Evolutionary conservation across 2,329 filamentous ascomycete genomes (phyloP).

Genomic region (Fusarium sterilihyphosum): DNA sequence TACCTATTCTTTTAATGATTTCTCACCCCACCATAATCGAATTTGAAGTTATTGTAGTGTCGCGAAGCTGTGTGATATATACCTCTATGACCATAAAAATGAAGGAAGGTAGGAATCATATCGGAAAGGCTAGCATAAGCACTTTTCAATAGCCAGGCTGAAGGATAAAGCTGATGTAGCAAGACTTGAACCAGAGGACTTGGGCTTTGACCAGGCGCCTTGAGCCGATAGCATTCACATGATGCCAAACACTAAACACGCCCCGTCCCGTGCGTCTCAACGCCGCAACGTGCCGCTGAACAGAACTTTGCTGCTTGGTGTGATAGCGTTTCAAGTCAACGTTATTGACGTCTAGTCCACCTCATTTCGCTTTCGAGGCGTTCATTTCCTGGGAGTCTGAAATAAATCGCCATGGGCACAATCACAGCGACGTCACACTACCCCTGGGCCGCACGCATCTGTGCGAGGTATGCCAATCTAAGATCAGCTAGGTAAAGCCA

Average conservation of each 20-base stretch:
- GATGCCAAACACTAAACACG: constrained; percentile 35
- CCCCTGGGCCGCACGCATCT: constrained; percentile 19
- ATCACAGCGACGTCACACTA: constrained; percentile 37
- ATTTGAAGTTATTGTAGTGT: neutral
- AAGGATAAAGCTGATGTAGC: neutral
- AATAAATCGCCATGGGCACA: constrained; percentile 18
- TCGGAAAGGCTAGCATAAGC: constrained; percentile 4
- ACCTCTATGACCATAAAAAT: neutral
- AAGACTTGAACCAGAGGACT: constrained; percentile 14
- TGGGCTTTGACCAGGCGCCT: constrained; percentile 12
- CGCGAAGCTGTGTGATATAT: neutral
- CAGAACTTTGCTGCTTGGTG: constrained; percentile 28
- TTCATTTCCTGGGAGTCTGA: constrained; percentile 41
- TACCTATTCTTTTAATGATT: constrained; percentile 1
- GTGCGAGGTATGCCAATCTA: constrained; percentile 18
- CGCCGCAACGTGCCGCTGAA: constrained; percentile 23
- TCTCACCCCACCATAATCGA: constrained; percentile 15
- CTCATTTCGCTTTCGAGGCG: constrained; percentile 41
- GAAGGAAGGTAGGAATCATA: neutral
- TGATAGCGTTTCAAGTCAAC: constrained; percentile 37
- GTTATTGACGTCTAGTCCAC: constrained; percentile 18
- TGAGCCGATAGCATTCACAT: constrained; percentile 19
- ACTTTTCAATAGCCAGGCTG: neutral
- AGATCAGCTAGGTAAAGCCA: constrained; percentile 3
- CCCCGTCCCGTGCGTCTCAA: constrained; percentile 33